These are phyloP conservation scores for Russula emetica DNA, from an alignment of 768 basidiomycete genomes.

Conservation along the genomic window DNA sequence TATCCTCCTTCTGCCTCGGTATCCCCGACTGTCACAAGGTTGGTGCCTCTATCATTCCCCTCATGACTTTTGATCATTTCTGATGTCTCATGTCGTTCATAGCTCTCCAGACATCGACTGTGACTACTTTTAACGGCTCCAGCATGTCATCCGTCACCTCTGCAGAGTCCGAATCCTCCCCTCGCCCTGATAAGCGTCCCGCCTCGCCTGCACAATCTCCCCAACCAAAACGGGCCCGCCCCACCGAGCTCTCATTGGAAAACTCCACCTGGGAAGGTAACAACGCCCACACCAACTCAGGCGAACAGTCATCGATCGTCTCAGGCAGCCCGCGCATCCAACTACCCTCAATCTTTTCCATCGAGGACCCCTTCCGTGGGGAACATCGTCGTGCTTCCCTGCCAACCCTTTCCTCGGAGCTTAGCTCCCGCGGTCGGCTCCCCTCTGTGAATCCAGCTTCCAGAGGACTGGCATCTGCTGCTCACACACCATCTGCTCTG, in stretches of 20 bases:
- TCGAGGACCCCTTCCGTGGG: conserved; percentile 54
- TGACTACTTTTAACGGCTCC: conserved; percentile 45
- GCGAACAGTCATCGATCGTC: conserved; percentile 40
- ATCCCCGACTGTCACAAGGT: conserved; percentile 29
- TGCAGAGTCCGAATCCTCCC: conserved; percentile 59
- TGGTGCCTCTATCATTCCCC: conserved; percentile 13
- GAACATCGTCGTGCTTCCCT: conserved; percentile 62
- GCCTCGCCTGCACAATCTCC: conserved; percentile 43
- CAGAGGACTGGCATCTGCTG: conserved; percentile 30
- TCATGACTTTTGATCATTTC: conserved; percentile 7
- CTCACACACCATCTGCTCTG: conserved; percentile 32
- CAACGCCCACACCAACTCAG: conserved; percentile 27
- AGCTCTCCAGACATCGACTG: conserved; percentile 46
- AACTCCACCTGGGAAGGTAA: conserved; percentile 31
- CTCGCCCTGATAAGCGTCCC: conserved; percentile 57
- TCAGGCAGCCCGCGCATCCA: conserved; percentile 52
- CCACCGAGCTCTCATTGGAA: conserved; percentile 31
- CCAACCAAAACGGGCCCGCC: conserved; percentile 48
- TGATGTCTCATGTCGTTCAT: conserved; percentile 16
- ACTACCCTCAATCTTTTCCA: conserved; percentile 69
- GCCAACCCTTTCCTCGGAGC: conserved; percentile 53
- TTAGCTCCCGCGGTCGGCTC: conserved; percentile 45
- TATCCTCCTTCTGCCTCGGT: conserved; percentile 24
- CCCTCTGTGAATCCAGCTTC: conserved; percentile 49
- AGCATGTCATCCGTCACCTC: conserved; percentile 81